Base-by-base conservation (phyloP, 202 grass and related monocot genomes). In the Setaria italica region DNA sequence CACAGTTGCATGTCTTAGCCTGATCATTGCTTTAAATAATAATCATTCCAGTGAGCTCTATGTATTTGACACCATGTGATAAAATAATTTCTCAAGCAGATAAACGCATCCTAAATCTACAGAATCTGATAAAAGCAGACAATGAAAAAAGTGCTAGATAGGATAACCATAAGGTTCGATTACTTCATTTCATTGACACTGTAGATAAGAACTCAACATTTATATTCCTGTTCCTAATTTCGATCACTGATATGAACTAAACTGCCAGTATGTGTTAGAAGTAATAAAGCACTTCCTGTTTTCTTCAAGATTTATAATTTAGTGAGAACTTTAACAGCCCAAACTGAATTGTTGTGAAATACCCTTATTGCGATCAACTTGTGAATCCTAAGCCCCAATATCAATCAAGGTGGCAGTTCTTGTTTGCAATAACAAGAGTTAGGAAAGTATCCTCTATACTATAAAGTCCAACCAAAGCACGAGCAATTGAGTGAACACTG, bases 311-410 rank as follows among this genome's bases (percentile, higher is more conserved):
- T 79, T 35, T 56, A 11, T 35, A 65, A 33, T 48, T 20, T 12
- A 71, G 7, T 69, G 37, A 47, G 32, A 57, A 82, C 47, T 35
- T 84, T 19, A 85, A 45, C n/a, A 81, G 17, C 9, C 30, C 54
- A 69, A 62, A 54, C 7, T 76, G 12, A 57, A 76, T 62, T 69
- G 1, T 13, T 66, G 13, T 20, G 54, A 64, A 85, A 48, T 71
- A 53, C 25, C 67, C 41, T 57, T 75, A 12, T 32, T 41, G 46
- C n/a, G 10, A 48, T 58, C 3, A 67, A 80, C 12, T 47, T 3
- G 1, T 74, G n/a, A 75, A 21, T 76, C 11, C 66, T 65, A 53
- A 56, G 41, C 21, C 19, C 11, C 19, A 42, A 42, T 49, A 42
- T 51, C n/a, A 37, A 74, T 17, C 58, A 49, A 39, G 62, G 9